These are phyloP conservation scores for Chamaecrista fasciculata DNA, from an alignment of 306 rosid species.

Conservation along the genomic window DNA sequence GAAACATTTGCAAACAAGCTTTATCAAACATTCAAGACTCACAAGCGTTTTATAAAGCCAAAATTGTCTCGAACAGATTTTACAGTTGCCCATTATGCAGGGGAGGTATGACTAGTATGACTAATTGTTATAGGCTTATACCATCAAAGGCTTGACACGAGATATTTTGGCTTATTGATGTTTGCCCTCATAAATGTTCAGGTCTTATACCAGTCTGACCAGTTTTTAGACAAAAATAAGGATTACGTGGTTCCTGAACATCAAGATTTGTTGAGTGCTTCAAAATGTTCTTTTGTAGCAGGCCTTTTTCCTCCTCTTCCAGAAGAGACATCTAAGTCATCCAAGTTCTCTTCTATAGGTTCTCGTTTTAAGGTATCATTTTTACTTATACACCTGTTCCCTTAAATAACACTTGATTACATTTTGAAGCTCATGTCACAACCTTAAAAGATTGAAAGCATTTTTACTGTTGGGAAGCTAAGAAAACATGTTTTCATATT, in stretches of 20 bases:
- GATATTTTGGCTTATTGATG: conserved; percentile 19
- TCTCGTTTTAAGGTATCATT: conserved; percentile 90
- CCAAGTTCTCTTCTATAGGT: conserved; percentile 95
- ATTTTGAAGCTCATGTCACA: conserved; percentile 24
- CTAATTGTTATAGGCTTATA: conserved; percentile 6
- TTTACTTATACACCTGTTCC: conserved; percentile 1
- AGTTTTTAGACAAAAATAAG: conserved; percentile 95
- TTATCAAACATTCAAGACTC: conserved; percentile 80
- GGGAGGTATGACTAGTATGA: conserved; percentile 84
- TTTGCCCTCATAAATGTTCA: conserved; percentile 43
- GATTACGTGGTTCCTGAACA: conserved; percentile 96
- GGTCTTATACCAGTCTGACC: conserved; percentile 92
- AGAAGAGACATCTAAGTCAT: conserved; percentile 89
- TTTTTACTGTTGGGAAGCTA: conserved; percentile 39
- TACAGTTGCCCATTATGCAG: conserved; percentile 88
- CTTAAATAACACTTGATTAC: conserved; percentile 18
- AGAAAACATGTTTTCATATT: conserved; percentile 31
- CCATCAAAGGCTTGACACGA: conserved; percentile 23
- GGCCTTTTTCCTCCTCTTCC: conserved; percentile 97
- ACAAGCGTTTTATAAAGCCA: conserved; percentile 96
- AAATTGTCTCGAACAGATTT: conserved; percentile 96
- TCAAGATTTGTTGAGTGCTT: conserved; percentile 86
- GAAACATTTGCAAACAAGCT: conserved; percentile 97
- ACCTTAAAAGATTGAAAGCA: conserved; percentile 26
- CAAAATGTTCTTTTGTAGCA: conserved; percentile 90